Conservation (phyloP, 2,329 filamentous ascomycete genomes). For the Phialophora verrucosa region DNA sequence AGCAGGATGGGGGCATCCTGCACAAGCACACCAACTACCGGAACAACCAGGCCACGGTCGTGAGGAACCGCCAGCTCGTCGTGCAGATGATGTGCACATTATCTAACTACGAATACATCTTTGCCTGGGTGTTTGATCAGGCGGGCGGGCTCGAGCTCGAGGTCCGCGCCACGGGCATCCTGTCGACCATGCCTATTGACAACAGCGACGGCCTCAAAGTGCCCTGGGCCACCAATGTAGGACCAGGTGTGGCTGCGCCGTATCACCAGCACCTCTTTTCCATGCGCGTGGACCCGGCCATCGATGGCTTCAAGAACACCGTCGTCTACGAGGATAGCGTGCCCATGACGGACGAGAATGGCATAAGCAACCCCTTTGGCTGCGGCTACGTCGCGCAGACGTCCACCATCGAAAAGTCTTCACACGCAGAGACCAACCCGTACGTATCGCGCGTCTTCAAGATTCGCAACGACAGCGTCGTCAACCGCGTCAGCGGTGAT, state of each 20-base stretch:
- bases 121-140: conserved; percentile 51
- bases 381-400: too few species aligned
- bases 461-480: conserved; percentile 60
- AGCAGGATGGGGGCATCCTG: conserved; percentile 48
- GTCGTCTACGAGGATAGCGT: conserved; percentile 33
- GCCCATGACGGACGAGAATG: conserved; percentile 31
- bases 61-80: conserved; percentile 44
- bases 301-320: too few species aligned
- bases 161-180: conserved; percentile 54
- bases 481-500: conserved; percentile 60
- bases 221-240: too few species aligned
- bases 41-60: conserved; percentile 45
- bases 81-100: conserved; percentile 51
- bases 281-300: too few species aligned
- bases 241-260: too few species aligned
- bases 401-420: too few species aligned
- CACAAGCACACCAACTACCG: conserved; percentile 52
- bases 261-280: too few species aligned
- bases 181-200: conserved; percentile 51
- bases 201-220: too few species aligned
- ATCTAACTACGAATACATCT: conserved; percentile 54
- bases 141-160: conserved; percentile 51
- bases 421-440: too few species aligned
- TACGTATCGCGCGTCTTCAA: conserved; percentile 55
- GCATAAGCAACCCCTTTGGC: conserved; percentile 43